A percentile compares a stretch with the other conserved stretches of the same genome.
These are phyloP conservation scores for Fusarium tricinctum DNA, from an alignment of 2,329 filamentous ascomycete genomes.

Conservation along the genomic window DNA sequence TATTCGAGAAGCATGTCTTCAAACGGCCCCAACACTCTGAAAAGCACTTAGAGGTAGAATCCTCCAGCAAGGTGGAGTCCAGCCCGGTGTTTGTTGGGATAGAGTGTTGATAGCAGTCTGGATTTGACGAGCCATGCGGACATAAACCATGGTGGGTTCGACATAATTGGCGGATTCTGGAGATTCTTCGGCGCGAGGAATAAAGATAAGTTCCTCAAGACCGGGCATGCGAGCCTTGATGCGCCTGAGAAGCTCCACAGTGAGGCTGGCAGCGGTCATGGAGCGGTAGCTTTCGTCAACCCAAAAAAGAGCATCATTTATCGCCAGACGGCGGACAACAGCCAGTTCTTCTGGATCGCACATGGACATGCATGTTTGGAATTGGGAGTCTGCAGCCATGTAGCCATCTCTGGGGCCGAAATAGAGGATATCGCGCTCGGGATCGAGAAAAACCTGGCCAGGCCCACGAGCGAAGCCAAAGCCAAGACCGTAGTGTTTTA, in stretches of 20 bases:
- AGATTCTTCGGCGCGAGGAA: slow-evolving; percentile 58
- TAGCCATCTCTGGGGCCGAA: slow-evolving; percentile 62
- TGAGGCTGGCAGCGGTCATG: slow-evolving; percentile 57
- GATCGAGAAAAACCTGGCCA: slow-evolving; percentile 60
- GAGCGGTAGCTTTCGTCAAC: slow-evolving; percentile 54
- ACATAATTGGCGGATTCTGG: slow-evolving; percentile 51
- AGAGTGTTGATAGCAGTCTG: slow-evolving; percentile 54
- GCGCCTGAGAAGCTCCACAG: slow-evolving; percentile 57
- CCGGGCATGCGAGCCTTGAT: slow-evolving; percentile 57
- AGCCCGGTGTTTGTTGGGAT: slow-evolving; percentile 50
- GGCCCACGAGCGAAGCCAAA: slow-evolving; percentile 60
- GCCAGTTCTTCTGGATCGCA: slow-evolving; percentile 59
- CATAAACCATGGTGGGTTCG: slow-evolving; percentile 51
- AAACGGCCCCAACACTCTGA: slow-evolving; percentile 28
- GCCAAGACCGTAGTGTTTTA: slow-evolving; percentile 57
- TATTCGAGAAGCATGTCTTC: background rate
- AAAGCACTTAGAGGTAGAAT: slow-evolving; percentile 54
- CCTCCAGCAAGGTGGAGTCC: slow-evolving; percentile 56
- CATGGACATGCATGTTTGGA: slow-evolving; percentile 61
- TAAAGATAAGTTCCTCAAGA: slow-evolving; percentile 61
- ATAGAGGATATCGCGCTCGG: slow-evolving; percentile 60
- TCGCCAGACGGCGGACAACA: slow-evolving; percentile 58
- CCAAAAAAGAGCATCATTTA: slow-evolving; percentile 62
- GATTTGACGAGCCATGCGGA: slow-evolving; percentile 57
- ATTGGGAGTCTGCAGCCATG: slow-evolving; percentile 62